phyloP scores from a whole-genome alignment of 257 asterid genomes.

The Gentiana straminea region DNA sequence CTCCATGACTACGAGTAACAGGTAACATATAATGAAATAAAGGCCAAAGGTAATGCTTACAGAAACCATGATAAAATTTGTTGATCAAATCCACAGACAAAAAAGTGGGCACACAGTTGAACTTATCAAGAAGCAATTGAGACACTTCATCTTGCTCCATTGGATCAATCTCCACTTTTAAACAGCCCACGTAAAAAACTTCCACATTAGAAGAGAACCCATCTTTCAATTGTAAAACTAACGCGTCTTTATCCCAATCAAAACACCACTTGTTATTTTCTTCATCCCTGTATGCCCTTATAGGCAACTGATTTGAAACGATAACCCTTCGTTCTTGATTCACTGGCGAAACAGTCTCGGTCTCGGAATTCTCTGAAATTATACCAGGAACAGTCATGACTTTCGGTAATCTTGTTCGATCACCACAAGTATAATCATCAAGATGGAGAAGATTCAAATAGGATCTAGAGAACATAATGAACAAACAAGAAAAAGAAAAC shows the following conservation, averaged over 20 bases:
- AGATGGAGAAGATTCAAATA: constrained; percentile 58
- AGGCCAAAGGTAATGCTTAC: constrained; percentile 83
- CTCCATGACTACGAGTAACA: constrained; percentile 53
- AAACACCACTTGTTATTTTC: constrained; percentile 41
- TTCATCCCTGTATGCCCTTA: constrained; percentile 27
- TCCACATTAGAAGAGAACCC: constrained; percentile 53
- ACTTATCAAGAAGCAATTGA: constrained; percentile 43
- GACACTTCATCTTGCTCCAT: constrained; percentile 71
- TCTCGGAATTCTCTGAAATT: constrained; percentile 27
- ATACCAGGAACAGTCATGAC: constrained; percentile 65
- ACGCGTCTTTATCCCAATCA: constrained; percentile 68
- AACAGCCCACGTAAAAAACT: constrained; percentile 53
- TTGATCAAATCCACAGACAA: constrained; percentile 40
- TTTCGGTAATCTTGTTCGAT: constrained; percentile 57
- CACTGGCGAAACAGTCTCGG: constrained; percentile 24
- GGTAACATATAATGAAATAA: constrained; percentile 82
- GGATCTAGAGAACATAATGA: constrained; percentile 68
- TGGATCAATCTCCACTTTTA: constrained; percentile 50
- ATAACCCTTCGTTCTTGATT: constrained; percentile 40
- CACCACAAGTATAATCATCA: constrained; percentile 49
- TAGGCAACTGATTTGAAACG: constrained; percentile 79
- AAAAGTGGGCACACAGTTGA: constrained; percentile 78
- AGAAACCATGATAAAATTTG: constrained; percentile 67
- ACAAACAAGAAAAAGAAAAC: neutral
- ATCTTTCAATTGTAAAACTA: constrained; percentile 57